Base-by-base conservation (phyloP, 108 stramenopile species). In the Cafeteria roenbergensis region DNA sequence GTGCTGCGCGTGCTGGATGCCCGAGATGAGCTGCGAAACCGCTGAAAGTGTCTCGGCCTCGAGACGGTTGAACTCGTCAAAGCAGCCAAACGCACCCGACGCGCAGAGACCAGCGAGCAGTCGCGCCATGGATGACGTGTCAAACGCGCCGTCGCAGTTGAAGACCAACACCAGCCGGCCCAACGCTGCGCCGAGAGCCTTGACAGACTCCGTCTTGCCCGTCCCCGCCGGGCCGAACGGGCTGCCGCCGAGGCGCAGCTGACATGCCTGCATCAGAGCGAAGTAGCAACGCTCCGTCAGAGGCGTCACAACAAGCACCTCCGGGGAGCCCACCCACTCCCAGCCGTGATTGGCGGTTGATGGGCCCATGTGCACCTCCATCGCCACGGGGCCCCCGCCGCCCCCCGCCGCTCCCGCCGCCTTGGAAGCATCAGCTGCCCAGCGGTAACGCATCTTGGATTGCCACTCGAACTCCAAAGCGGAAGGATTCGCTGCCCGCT, bases 201-300 rank as follows among this genome's bases (percentile, higher is more conserved):
- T 95, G 27, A 96, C 95, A 61, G 79, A 87, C 84, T 99, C 94
- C 14, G 97, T 99, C 73, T 99, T 97, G 57, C 97, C 97, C 21
- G 97, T 99, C 25, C 97, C 95, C 33, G 97, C 97, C 34, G 97
- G 97, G 21, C 97, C 97, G 64, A 95, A 95, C 3, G 95, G 95
- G 66, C 87, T 92, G 26, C 97, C 60, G n/a, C 97, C 97, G 84
- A 99, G 87, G 31, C 93, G 77, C 70, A 90, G 90, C 63, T 91
- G 90, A 14, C 96, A 83, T 0, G 97, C 95, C 66, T 96, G 94
- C 0, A 94, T 94, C 26, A 99, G 79, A 0, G 93, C 93, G 28
- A 95, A 81, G 75, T 93, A 96, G 73, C 92, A 94, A 61, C 91
- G 84, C 77, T 99, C 95, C 25, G 95, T 97, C 29, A 99, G 79